phyloP scores from a whole-genome alignment of 2,329 filamentous ascomycete genomes.

The Fulvia fulva region DNA sequence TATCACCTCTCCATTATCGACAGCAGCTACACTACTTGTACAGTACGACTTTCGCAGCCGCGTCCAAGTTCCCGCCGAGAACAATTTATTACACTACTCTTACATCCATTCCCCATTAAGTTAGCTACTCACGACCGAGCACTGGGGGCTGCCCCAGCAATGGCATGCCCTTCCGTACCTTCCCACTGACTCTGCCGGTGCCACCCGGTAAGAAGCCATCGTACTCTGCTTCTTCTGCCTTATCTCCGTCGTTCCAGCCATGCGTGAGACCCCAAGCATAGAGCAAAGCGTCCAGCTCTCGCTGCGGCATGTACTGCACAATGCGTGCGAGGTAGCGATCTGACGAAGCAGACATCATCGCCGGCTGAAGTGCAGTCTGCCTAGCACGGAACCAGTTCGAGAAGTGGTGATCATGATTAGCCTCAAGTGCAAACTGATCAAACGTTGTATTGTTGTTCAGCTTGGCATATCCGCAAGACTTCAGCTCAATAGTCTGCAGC shows the following conservation, averaged over 20 bases:
- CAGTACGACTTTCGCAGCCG: neutral
- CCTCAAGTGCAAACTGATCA: constrained; percentile 35
- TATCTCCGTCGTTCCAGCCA: constrained; percentile 29
- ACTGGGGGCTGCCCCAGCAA: neutral
- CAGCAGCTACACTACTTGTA: neutral
- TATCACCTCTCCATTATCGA: neutral
- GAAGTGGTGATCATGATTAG: constrained; percentile 14
- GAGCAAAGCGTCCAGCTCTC: constrained; percentile 31
- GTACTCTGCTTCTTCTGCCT: constrained; percentile 38
- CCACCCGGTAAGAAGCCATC: constrained; percentile 41
- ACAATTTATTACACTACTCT: too few species aligned
- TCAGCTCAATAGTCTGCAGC: constrained; percentile 48
- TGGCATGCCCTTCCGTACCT: constrained; percentile 9
- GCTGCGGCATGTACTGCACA: constrained; percentile 35
- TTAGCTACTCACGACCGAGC: neutral
- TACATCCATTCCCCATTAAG: too few species aligned
- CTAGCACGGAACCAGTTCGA: constrained; percentile 32
- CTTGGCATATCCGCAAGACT: constrained; percentile 59
- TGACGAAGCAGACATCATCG: constrained; percentile 36
- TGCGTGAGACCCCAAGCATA: constrained; percentile 33
- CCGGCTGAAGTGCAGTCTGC: constrained; percentile 27
- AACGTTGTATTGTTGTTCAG: constrained; percentile 33
- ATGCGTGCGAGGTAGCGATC: constrained; percentile 39
- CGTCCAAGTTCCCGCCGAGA: too few species aligned
- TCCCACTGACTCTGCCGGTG: constrained; percentile 38